Evolutionary conservation across 306 rosid genomes (phyloP).

Genomic region (Quercus dentata): DNA sequence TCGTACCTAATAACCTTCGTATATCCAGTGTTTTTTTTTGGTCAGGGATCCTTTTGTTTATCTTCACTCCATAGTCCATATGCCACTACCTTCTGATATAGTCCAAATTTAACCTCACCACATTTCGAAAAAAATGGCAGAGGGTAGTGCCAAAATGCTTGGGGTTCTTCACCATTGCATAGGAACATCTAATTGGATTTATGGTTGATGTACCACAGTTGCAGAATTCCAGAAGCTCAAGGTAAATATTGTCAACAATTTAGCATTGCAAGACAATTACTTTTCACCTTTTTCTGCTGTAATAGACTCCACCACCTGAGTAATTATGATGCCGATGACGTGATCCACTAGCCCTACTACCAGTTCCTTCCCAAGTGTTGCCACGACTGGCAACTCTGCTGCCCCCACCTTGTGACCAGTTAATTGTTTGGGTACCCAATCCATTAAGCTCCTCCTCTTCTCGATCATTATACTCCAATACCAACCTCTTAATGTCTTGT

Average conservation of each 20-base stretch:
- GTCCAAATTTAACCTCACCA: background rate
- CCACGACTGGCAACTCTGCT: constrained; percentile 61
- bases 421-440: constrained; percentile 67
- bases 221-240: background rate
- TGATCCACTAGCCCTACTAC: constrained; percentile 66
- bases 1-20: background rate
- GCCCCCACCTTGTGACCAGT: constrained; percentile 68
- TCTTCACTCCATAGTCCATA: background rate
- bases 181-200: background rate
- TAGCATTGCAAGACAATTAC: background rate
- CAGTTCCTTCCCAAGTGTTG: constrained; percentile 52
- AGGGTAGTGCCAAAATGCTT: background rate
- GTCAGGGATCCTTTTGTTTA: background rate
- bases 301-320: constrained; percentile 59
- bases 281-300: constrained; percentile 64
- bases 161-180: background rate
- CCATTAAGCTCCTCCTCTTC: constrained; percentile 98
- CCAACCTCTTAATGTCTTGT: constrained; percentile 94
- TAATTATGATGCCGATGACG: constrained; percentile 73
- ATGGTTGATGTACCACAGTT: background rate
- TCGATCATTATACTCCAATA: constrained; percentile 92
- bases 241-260: background rate
- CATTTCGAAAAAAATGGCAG: background rate
- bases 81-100: background rate
- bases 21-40: background rate